A percentile compares a stretch with the other conserved stretches of the same genome.
Conservation (phyloP, 352 stramenopile species). For the Phytophthora multivora region DNA sequence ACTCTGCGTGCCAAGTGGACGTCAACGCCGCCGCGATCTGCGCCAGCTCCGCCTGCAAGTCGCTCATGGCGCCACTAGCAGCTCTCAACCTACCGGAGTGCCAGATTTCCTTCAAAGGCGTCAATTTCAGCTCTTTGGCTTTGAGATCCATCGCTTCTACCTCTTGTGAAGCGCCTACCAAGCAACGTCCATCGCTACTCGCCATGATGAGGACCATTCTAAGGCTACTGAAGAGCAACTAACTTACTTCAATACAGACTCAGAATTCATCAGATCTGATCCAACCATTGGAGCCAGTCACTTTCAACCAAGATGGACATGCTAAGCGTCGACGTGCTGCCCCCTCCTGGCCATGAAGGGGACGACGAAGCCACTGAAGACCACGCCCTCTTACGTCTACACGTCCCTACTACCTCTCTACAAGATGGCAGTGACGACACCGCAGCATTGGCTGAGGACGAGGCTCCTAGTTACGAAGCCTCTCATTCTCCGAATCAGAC, state of each 20-base stretch:
- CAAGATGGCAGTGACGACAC: slow-evolving; percentile 29
- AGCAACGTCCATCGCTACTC: background rate
- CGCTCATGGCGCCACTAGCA: slow-evolving; percentile 9
- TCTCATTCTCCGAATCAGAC: slow-evolving; percentile 7
- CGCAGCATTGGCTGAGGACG: slow-evolving; percentile 17
- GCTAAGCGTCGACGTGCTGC: slow-evolving; percentile 27
- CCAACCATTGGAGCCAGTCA: background rate
- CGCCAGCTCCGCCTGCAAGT: slow-evolving; percentile 16
- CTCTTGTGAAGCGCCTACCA: slow-evolving; percentile 1
- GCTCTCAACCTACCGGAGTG: slow-evolving; percentile 11
- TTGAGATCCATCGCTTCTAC: background rate
- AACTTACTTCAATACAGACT: slow-evolving; percentile 14
- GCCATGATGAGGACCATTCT: slow-evolving; percentile 30
- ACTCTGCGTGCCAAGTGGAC: slow-evolving; percentile 18
- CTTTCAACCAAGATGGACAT: slow-evolving; percentile 23
- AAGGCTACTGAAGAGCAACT: slow-evolving; percentile 9
- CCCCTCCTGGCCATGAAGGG: slow-evolving; percentile 24
- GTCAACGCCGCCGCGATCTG: slow-evolving; percentile 16
- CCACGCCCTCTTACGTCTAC: slow-evolving; percentile 23
- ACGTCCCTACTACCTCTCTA: slow-evolving; percentile 15
- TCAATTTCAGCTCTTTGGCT: slow-evolving; percentile 10
- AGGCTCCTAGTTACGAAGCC: slow-evolving; percentile 22
- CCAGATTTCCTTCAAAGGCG: slow-evolving; percentile 16
- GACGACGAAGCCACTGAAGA: slow-evolving; percentile 20
- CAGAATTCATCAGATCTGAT: slow-evolving; percentile 10